Percentiles rank a stretch among this genome's conserved stretches.
phyloP scores from a whole-genome alignment of 108 stramenopile species.

The Mayamaea pseudoterrestris region DNA sequence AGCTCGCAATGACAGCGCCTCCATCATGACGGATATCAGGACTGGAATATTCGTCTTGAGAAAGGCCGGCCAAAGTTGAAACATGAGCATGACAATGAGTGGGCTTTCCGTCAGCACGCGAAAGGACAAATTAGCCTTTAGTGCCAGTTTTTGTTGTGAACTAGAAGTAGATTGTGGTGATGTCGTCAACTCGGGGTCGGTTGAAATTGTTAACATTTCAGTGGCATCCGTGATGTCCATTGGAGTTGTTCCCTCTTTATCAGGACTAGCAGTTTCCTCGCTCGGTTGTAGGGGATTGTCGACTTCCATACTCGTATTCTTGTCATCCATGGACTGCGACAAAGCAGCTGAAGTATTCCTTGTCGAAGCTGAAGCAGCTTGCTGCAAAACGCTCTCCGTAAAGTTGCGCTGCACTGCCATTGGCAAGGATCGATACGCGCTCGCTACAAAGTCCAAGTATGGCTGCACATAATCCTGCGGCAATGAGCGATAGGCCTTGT shows the following conservation, averaged over 20 bases:
- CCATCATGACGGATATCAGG: conserved; percentile 84
- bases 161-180: conserved; percentile 6
- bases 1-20: conserved; percentile 63
- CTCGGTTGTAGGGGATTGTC: not conserved
- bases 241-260: conserved; percentile 14
- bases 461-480: conserved; percentile 72
- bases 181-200: no score
- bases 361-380: conserved; percentile 2
- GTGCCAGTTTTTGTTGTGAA: conserved; percentile 10
- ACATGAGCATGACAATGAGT: conserved; percentile 83
- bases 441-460: conserved; percentile 58
- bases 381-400: conserved; percentile 10
- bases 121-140: conserved; percentile 54
- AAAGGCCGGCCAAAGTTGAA: conserved; percentile 84
- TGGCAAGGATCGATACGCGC: conserved; percentile 44
- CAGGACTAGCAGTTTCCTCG: conserved; percentile 1
- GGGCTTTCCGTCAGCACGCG: conserved; percentile 87
- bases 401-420: conserved; percentile 50
- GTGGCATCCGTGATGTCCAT: not conserved
- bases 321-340: not conserved
- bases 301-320: not conserved
- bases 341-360: not conserved
- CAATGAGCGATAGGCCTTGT: conserved; percentile 61
- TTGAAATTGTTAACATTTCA: no score
- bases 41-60: conserved; percentile 66